Conservation (phyloP, 352 stramenopile genomes). For the Globisporangium spiculum region DNA sequence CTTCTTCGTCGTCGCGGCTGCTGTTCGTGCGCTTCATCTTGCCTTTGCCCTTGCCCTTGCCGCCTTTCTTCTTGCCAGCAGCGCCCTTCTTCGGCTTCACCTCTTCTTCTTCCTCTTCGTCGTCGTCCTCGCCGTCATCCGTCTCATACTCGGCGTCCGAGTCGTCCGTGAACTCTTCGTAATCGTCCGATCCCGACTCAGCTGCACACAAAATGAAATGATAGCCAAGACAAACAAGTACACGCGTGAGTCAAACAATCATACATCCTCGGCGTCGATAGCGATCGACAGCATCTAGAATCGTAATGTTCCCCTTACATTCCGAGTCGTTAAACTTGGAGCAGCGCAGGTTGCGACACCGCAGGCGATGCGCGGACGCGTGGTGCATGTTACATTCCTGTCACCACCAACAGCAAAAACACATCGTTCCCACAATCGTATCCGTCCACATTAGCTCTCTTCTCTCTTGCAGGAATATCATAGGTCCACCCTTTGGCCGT, state of each 20-base stretch:
- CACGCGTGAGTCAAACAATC: background rate
- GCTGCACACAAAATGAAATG: constrained; percentile 24
- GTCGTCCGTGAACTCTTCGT: constrained; percentile 49
- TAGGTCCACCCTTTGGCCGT: background rate
- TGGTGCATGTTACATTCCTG: constrained; percentile 89
- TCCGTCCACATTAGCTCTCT: background rate
- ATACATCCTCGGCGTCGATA: too few species aligned
- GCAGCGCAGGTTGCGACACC: constrained; percentile 81
- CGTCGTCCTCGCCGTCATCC: constrained; percentile 49
- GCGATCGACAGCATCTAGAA: background rate
- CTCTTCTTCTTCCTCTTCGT: constrained; percentile 66
- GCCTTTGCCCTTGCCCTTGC: constrained; percentile 25
- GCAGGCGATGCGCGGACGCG: constrained; percentile 82
- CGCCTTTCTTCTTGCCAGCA: constrained; percentile 42
- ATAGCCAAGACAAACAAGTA: background rate
- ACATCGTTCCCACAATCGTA: background rate
- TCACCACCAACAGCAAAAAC: background rate
- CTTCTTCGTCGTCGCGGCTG: constrained; percentile 40
- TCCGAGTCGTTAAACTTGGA: constrained; percentile 90
- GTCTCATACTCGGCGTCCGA: constrained; percentile 73
- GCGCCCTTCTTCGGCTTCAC: constrained; percentile 58
- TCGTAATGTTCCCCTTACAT: constrained; percentile 33
- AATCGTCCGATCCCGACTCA: constrained; percentile 73
- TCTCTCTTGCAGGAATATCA: background rate
- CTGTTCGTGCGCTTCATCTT: constrained; percentile 51